Evolutionary conservation across 768 basidiomycete species (phyloP).

Genomic region (Lenzites betulinus): DNA sequence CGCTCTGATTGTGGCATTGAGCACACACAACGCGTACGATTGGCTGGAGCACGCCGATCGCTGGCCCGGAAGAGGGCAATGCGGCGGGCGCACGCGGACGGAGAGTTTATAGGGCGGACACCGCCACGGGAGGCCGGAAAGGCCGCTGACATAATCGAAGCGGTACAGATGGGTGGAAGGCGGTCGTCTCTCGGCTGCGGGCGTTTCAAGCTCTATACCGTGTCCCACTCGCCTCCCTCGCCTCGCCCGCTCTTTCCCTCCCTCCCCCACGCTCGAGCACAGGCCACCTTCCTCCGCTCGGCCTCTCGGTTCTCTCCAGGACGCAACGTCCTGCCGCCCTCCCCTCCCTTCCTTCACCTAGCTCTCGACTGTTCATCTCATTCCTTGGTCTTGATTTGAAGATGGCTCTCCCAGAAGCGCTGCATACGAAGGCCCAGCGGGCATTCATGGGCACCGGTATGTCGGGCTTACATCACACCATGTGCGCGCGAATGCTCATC

Average conservation of each 20-base stretch:
- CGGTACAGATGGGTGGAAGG: constrained; percentile 2
- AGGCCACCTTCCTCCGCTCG: background rate
- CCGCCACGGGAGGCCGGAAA: background rate
- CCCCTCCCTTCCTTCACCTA: background rate
- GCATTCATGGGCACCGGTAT: constrained; percentile 73
- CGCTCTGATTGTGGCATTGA: no score
- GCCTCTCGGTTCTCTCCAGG: constrained; percentile 1
- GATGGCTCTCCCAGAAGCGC: constrained; percentile 73
- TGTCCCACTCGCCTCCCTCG: constrained; percentile 1
- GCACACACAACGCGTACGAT: background rate
- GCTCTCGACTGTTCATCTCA: no score
- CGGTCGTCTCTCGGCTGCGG: background rate
- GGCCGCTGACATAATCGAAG: constrained; percentile 11
- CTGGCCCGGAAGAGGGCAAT: no score
- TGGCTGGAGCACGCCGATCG: background rate
- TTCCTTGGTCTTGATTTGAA: constrained; percentile 11
- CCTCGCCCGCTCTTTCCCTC: constrained; percentile 6
- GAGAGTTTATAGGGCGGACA: background rate
- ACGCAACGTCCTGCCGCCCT: constrained; percentile 8
- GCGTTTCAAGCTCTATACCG: background rate
- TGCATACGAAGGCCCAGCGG: constrained; percentile 72
- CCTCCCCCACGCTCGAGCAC: background rate
- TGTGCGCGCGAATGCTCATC: constrained; percentile 1
- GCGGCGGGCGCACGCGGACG: background rate
- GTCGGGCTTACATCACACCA: constrained; percentile 27